Base-by-base conservation (phyloP, 2,329 filamentous ascomycete species). In the Macroventuria anomochaeta region DNA sequence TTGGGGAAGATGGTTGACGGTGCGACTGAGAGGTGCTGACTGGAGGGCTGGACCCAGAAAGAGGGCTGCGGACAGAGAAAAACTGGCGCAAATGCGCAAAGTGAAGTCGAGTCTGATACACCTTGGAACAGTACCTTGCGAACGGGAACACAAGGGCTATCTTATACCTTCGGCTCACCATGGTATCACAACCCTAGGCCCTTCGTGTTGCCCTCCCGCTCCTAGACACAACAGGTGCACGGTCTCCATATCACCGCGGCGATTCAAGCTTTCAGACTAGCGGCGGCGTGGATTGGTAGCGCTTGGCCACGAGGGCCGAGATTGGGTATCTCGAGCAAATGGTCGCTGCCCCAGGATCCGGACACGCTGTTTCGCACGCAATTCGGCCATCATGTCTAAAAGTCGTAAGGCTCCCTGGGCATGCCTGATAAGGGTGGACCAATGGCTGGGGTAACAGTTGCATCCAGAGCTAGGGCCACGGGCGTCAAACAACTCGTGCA, bases 81-180 rank as follows among this genome's bases (percentile, higher is more conserved):
- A 53, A 38, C 10, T 51, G 55, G 55, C 59, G 46, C 58, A 42
- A 48, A 17, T 56, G 61, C 63, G 56, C 53, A 49, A 55, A 53
- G 49, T 52, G 53, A 58, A 57, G 57, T 43, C 55, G 42, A 61
- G 54, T 57, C 57, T 53, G 58, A 53, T 57, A 39, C 54, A 50
- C 55, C 55, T 48, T 51, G 55, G 21, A 36, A 57, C 39, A 33
- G 10, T 36, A 44, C 44, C 31, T 32, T 54, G 32, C 40, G 43
- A 34, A 46, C 28, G 54, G 59, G 58, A 59, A 58, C 58, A 64
- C 61, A 56, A 62, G 57, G 53, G 53, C 39, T 39, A 43, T 52
- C 56, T 71, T 71, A 50, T 70, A 71, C 65, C 65, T 64, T 53
- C 38, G 40, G 29, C 43, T 38, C 32, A 17, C 47, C 52, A 52